phyloP scores from a whole-genome alignment of 441 rosid genomes.

The Pelargonium myrrhifolium region DNA sequence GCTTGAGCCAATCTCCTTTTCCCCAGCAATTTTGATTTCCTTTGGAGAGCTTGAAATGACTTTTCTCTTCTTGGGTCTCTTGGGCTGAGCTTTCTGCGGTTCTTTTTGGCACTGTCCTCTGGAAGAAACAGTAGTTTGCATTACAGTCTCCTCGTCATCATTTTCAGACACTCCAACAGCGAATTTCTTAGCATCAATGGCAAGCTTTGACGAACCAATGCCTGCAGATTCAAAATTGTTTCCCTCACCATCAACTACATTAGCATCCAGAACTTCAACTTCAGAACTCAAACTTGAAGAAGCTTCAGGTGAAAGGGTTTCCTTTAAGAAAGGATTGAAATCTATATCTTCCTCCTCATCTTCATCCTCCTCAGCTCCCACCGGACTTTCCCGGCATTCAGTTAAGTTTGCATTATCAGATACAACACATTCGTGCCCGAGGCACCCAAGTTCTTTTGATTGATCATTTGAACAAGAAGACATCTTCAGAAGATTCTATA shows the following conservation, averaged over 20 bases:
- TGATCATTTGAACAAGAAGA: slow-evolving; percentile 17
- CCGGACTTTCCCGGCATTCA: slow-evolving; percentile 13
- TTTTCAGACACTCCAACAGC: slow-evolving; percentile 35
- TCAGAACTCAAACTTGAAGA: slow-evolving; percentile 92
- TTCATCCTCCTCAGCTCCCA: slow-evolving; percentile 26
- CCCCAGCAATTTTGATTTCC: slow-evolving; percentile 18
- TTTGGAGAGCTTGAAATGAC: slow-evolving; percentile 19
- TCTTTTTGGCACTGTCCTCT: slow-evolving; percentile 23
- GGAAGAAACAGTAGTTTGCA: slow-evolving; percentile 27
- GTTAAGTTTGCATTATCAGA: slow-evolving; percentile 6
- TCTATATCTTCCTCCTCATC: slow-evolving; percentile 77
- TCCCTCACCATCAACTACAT: slow-evolving; percentile 20
- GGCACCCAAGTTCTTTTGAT: slow-evolving; percentile 18
- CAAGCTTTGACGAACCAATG: slow-evolving; percentile 21
- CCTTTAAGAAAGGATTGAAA: slow-evolving; percentile 76
- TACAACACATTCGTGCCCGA: slow-evolving; percentile 16
- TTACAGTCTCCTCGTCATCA: slow-evolving; percentile 37
- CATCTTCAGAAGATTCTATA: slow-evolving; percentile 1
- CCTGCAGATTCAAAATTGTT: slow-evolving; percentile 16
- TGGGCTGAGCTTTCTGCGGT: slow-evolving; percentile 7
- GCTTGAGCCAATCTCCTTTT: slow-evolving; percentile 24
- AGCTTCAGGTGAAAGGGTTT: slow-evolving; percentile 60
- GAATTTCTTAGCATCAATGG: slow-evolving; percentile 19
- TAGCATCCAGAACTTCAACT: slow-evolving; percentile 41
- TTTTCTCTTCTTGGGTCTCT: slow-evolving; percentile 27